Conservation (phyloP, 306 rosid species). For the Sesbania bispinosa region DNA sequence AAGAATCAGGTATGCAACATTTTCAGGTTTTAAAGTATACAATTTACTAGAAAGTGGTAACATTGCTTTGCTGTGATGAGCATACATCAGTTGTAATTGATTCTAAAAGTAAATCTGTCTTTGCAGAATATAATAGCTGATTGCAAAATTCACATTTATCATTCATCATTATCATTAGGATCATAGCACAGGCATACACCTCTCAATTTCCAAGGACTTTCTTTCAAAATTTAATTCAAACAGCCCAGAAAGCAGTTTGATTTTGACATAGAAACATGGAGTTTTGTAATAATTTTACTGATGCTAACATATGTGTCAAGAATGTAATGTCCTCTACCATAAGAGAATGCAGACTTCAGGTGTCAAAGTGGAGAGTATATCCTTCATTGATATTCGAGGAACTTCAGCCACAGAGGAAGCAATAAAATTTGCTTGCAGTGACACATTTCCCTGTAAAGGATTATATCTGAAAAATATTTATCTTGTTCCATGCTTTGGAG, state of each 20-base stretch:
- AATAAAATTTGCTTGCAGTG: slow-evolving; percentile 60
- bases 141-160: neutral
- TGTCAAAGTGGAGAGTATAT: too few relatives aligned
- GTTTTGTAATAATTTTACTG: neutral
- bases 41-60: too few relatives aligned
- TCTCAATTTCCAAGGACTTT: neutral
- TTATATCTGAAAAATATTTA: slow-evolving; percentile 48
- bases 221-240: neutral
- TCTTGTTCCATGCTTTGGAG: slow-evolving; percentile 29
- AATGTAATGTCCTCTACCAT: too few relatives aligned
- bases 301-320: too few relatives aligned
- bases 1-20: too few relatives aligned
- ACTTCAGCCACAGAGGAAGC: slow-evolving; percentile 60
- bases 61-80: too few relatives aligned
- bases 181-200: neutral
- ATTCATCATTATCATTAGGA: neutral
- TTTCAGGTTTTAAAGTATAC: too few relatives aligned
- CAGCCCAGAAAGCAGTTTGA: neutral
- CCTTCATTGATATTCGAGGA: slow-evolving; percentile 51
- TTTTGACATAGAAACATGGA: neutral
- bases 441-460: slow-evolving; percentile 48
- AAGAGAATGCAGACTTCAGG: too few relatives aligned
- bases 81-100: too few relatives aligned
- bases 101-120: neutral
- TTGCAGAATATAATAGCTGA: neutral